Evolutionary conservation across 805 yeast species (phyloP), one percentile per base, ranked within the genome.

Genomic region (Kodamaea fukazawae): DNA sequence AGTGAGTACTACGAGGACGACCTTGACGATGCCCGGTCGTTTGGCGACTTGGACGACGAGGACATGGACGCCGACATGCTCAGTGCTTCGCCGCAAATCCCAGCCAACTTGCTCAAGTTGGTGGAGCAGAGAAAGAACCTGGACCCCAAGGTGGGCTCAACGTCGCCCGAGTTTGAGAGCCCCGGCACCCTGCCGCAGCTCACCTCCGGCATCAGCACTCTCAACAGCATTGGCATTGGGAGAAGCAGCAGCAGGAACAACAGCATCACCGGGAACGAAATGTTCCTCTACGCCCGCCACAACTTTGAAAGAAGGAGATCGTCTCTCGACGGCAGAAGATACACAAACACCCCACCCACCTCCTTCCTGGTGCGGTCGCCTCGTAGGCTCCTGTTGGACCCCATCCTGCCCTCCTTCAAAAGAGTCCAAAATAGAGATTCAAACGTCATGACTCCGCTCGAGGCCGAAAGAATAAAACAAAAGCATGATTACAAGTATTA

Each of bases 11-110:
- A 42, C 38, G 49, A 55, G 6, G 34, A 23, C 42, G 42, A 39
- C 14, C 20, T 33, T 14, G 32, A 34, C 32, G 38, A 39, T 26
- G 32, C 34, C 14, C 18, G 35, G 10, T 30, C 34, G 18, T 33
- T 29, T 25, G 32, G 32, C n/a, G 38, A 35, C 29, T 44, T 60
- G n/a, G 68, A 64, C 44, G 73, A 67, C 40, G 72, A 67, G 34
- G 73, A 69, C 28, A 48, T 65, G 39, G 73, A 69, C 49, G 70
- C 73, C 33, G 73, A 70, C 25, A 44, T 65, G 15, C 56, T 79
- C 16, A 75, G 82, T 1, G 79, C 78, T 4, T 81, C 86, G 1
- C 88, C 88, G 1, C 85, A 82, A 49, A 81, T 82, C 2, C 88
- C 88, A 0, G 75, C 76, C 25, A 77, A 77, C 32, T 63, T 81